Base-by-base conservation (phyloP, 164 flowering plant genomes). In the Litsea cubeba region DNA sequence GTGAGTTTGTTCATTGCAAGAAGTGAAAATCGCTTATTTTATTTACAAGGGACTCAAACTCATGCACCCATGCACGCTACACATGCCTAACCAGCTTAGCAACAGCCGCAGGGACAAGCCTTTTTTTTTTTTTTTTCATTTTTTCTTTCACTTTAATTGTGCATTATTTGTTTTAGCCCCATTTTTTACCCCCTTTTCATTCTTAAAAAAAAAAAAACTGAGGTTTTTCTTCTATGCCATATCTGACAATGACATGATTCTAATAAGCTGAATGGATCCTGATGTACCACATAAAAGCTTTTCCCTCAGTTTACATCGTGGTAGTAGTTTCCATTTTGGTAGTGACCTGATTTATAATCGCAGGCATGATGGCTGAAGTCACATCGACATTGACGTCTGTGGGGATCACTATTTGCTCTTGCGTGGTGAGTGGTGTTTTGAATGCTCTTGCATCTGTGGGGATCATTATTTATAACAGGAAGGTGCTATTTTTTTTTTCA, bases 361-460 rank as follows among this genome's bases (percentile, higher is more conserved):
- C 87, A 95, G 99, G 99, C 49, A 90, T 93, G 82, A 85, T 95
- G 94, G 98, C 91, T 1, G 96, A 95, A 73, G 87, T 95, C 30
- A 85, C 96, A 25, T 82, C 92, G 50, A 84, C 84, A 28, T 67
- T 95, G 80, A 83, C 95, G 32, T 82, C 89, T 79, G 84, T 70
- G 8, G 98, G 88, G 71, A 85, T 95, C 46, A 73, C 82, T 10
- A 86, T 95, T 69, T 90, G 92, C 81, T 91, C 99, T 68, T 95
- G 97, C 75, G 92, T 86, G 92, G 99, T 95, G 79, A 85, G 99
- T 85, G 74, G 30, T 68, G 14, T 63, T 77, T 77, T 62, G 40
- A 64, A 40, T 50, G 4, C 14, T 24, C 5, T 30, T 30, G 35
- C 35, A 30, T 30, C 35, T 30, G 35, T 30, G 35, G 35, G 35